Evolutionary conservation across 2,329 filamentous ascomycete species (phyloP).

Genomic region (Claviceps spartinae): DNA sequence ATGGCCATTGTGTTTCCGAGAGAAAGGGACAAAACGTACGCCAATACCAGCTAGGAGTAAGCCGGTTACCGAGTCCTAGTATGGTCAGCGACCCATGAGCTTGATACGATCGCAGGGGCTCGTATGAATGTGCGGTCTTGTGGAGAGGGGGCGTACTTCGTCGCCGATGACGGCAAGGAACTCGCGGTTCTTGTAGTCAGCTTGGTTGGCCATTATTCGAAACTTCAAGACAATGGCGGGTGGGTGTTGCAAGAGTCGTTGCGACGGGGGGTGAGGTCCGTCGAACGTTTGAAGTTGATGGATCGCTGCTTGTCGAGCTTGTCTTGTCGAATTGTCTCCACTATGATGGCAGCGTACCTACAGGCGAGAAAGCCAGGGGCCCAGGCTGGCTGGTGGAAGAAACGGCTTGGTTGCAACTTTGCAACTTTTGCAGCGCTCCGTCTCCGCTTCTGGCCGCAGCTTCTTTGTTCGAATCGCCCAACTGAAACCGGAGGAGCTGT

Average conservation of each 20-base stretch:
- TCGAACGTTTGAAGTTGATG: background rate
- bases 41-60: conserved; percentile 90
- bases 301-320: background rate
- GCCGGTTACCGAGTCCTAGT: conserved; percentile 86
- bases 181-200: conserved; percentile 70
- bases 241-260: background rate
- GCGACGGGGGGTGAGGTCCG: background rate
- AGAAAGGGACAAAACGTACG: conserved; percentile 31
- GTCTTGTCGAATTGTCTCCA: background rate
- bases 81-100: conserved; percentile 15
- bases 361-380: background rate
- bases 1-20: background rate
- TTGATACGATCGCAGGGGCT: background rate
- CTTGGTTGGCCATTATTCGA: conserved; percentile 33
- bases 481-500: no score
- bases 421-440: background rate
- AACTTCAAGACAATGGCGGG: background rate
- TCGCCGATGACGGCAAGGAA: conserved; percentile 97
- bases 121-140: background rate
- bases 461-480: no score
- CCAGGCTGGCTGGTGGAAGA: conserved; percentile 2
- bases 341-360: background rate
- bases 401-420: no score
- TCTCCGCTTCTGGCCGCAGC: background rate
- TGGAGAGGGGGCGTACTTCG: conserved; percentile 48